Evolutionary conservation across 306 rosid species (phyloP).

Genomic region (Begonia fuchsioides): DNA sequence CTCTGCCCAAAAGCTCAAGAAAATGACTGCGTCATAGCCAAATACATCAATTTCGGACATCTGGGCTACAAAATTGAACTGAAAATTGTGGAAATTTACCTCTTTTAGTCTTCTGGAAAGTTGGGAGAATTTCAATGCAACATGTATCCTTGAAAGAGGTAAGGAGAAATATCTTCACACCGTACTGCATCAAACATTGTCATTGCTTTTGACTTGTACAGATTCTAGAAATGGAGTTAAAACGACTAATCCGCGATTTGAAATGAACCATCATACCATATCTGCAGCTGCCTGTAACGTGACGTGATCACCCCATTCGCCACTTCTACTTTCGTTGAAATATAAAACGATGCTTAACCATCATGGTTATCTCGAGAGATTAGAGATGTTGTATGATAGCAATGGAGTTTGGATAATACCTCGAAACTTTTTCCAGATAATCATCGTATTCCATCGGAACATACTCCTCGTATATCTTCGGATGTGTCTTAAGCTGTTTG

Average conservation of each 20-base stretch:
- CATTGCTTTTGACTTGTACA: too few relatives aligned
- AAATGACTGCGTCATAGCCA: constrained; percentile 42
- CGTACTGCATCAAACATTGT: constrained; percentile 36
- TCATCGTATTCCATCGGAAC: constrained; percentile 74
- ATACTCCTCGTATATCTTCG: constrained; percentile 71
- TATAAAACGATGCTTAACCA: neutral
- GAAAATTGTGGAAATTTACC: constrained; percentile 24
- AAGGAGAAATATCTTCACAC: constrained; percentile 52
- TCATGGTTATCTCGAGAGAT: too few relatives aligned
- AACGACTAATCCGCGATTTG: constrained; percentile 3
- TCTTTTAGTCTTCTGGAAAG: constrained; percentile 35
- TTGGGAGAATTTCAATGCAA: constrained; percentile 82
- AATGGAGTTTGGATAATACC: constrained; percentile 17
- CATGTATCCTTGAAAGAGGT: constrained; percentile 80
- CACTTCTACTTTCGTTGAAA: constrained; percentile 43
- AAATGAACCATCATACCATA: constrained; percentile 20
- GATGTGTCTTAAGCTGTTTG: constrained; percentile 57
- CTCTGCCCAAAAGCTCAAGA: constrained; percentile 94
- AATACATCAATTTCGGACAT: neutral
- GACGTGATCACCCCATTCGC: constrained; percentile 96
- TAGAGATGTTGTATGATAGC: neutral
- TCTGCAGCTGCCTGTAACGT: constrained; percentile 88
- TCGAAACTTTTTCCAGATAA: constrained; percentile 65
- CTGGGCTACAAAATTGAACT: neutral
- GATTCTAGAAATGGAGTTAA: constrained; percentile 1